These are phyloP conservation scores for Rhizophagus clarus DNA, from an alignment of 192 early-diverging fungal species.

Conservation along the genomic window DNA sequence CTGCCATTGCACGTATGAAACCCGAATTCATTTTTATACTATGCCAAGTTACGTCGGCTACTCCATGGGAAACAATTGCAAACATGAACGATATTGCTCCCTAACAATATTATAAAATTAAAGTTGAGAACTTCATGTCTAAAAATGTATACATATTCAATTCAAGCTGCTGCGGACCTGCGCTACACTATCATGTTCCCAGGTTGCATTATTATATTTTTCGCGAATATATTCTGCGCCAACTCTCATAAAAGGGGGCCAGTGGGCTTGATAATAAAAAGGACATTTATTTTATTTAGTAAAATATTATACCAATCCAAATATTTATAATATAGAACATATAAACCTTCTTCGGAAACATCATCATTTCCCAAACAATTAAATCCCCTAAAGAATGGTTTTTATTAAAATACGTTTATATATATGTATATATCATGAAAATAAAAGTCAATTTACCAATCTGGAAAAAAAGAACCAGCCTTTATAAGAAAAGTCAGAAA, in stretches of 20 bases:
- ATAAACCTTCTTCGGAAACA: conserved; percentile 48
- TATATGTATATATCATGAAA: background rate
- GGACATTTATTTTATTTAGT: background rate
- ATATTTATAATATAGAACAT: background rate
- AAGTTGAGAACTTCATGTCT: background rate
- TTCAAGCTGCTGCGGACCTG: conserved; percentile 32
- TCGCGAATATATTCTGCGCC: conserved; percentile 57
- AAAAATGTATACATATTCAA: background rate
- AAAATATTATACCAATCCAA: background rate
- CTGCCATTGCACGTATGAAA: conserved; percentile 59
- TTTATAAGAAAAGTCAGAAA: background rate
- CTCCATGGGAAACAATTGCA: conserved; percentile 66
- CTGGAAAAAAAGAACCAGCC: conserved; percentile 66
- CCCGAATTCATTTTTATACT: conserved; percentile 56
- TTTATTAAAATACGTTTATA: background rate
- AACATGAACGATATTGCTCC: conserved; percentile 65
- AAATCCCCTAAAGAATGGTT: conserved; percentile 52
- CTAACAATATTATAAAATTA: conserved; percentile 34
- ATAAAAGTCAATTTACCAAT: conserved; percentile 48
- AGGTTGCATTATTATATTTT: conserved; percentile 53
- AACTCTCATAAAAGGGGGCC: conserved; percentile 66
- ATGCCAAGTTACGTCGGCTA: conserved; percentile 74
- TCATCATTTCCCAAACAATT: conserved; percentile 47
- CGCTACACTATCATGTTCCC: conserved; percentile 40
- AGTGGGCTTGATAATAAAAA: conserved; percentile 53